Percentiles rank a stretch among this genome's conserved stretches.
phyloP scores from a whole-genome alignment of 148 eudicot genomes.

The Rhododendron kiyosumense region DNA sequence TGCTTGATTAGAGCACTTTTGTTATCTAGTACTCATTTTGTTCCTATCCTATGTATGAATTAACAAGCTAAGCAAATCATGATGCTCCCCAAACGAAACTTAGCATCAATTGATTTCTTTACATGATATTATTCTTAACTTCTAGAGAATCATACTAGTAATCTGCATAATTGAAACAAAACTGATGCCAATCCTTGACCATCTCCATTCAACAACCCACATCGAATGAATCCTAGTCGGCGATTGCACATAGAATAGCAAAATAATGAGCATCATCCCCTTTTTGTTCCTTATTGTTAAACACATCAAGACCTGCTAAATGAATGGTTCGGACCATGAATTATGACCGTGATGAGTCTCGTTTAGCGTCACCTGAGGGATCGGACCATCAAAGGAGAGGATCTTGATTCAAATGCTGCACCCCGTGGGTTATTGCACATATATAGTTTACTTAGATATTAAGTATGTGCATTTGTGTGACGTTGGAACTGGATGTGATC shows the following conservation, averaged over 20 bases:
- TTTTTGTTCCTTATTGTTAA: too few relatives aligned
- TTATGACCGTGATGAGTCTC: too few relatives aligned
- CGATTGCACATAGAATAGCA: background rate
- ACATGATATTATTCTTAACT: background rate
- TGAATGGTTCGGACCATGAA: background rate
- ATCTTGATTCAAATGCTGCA: background rate
- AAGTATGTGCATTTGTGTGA: background rate
- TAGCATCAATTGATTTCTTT: background rate
- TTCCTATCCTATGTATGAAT: background rate
- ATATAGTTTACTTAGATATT: background rate
- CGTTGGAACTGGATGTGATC: background rate
- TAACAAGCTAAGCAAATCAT: background rate
- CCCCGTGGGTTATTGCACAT: background rate
- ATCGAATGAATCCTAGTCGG: background rate
- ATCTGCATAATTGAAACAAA: background rate
- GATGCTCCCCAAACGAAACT: background rate
- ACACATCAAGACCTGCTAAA: too few relatives aligned
- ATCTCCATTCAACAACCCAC: background rate
- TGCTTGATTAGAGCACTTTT: background rate
- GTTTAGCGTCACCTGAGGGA: background rate
- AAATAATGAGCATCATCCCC: background rate
- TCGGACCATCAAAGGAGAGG: background rate
- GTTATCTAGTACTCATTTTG: background rate
- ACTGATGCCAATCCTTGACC: background rate
- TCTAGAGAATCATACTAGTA: background rate